phyloP scores from a whole-genome alignment of 169 alveolate species.

The Cryptosporidium bovis region DNA sequence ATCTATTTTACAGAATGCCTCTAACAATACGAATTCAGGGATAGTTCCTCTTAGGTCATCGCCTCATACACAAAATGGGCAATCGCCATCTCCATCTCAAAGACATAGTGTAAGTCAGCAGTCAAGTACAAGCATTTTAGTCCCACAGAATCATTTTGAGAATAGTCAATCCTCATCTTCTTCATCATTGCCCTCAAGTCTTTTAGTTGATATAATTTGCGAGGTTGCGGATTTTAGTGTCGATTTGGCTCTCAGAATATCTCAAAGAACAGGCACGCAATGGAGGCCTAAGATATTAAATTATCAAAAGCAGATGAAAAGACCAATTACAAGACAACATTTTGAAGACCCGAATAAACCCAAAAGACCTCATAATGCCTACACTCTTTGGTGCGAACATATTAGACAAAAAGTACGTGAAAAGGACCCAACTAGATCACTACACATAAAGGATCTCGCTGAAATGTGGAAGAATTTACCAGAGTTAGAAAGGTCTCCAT shows the following conservation, averaged over 20 bases:
- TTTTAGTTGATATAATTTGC: constrained; percentile 50
- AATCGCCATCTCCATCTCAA: constrained; percentile 50
- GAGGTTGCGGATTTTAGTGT: constrained; percentile 68
- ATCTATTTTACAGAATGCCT: constrained; percentile 26
- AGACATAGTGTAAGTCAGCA: constrained; percentile 24
- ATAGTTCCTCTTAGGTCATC: constrained; percentile 30
- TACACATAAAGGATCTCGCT: constrained; percentile 69
- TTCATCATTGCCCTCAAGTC: neutral
- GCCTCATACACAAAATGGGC: constrained; percentile 35
- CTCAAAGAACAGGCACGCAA: constrained; percentile 65
- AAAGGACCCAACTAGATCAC: constrained; percentile 66
- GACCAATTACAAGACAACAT: constrained; percentile 63
- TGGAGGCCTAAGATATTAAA: constrained; percentile 59
- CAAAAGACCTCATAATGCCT: constrained; percentile 71
- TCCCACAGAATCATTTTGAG: constrained; percentile 46
- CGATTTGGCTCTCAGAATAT: constrained; percentile 49
- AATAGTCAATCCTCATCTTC: neutral
- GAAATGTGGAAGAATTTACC: constrained; percentile 74
- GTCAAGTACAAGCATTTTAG: constrained; percentile 24
- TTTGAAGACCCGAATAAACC: constrained; percentile 66
- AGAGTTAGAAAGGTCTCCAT: constrained; percentile 59
- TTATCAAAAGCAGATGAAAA: constrained; percentile 32
- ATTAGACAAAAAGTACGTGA: constrained; percentile 70
- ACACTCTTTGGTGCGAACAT: constrained; percentile 73
- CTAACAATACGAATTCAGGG: constrained; percentile 45